Evolutionary conservation across 306 rosid species (phyloP).

Genomic region (Acacia confusa): DNA sequence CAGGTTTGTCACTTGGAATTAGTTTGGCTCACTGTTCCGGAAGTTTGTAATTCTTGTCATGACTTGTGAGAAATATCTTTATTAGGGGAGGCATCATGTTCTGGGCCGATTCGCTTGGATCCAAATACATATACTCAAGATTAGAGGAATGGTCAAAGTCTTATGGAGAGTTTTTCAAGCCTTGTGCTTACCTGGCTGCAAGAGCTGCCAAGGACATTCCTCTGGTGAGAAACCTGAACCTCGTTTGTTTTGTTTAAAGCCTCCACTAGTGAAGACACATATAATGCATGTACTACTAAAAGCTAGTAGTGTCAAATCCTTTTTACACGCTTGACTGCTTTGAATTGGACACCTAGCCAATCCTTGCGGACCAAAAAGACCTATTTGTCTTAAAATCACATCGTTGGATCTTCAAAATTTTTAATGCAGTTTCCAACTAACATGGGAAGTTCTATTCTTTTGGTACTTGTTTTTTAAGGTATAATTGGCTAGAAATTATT

Average conservation of each 20-base stretch:
- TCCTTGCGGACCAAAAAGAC: background rate
- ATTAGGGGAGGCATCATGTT: conserved; percentile 91
- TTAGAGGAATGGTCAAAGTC: conserved; percentile 78
- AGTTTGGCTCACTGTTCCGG: conserved; percentile 5
- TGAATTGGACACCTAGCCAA: background rate
- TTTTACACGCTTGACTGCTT: background rate
- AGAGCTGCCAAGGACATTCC: conserved; percentile 85
- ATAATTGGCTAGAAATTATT: background rate
- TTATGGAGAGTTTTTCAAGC: conserved; percentile 90
- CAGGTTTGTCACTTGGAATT: conserved; percentile 56
- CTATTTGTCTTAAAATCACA: background rate
- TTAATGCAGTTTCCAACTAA: background rate
- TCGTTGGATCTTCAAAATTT: background rate
- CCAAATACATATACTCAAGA: conserved; percentile 78
- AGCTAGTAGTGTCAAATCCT: background rate
- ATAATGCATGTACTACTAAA: background rate
- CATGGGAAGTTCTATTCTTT: background rate
- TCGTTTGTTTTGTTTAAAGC: conserved; percentile 22
- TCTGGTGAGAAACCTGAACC: conserved; percentile 58
- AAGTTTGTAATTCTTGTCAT: conserved; percentile 6
- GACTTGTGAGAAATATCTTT: conserved; percentile 31
- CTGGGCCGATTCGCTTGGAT: conserved; percentile 96
- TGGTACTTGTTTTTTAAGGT: background rate
- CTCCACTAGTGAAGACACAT: background rate
- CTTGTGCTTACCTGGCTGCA: conserved; percentile 85